phyloP scores from a whole-genome alignment of 2,329 filamentous ascomycete genomes.

The Monilinia fructicola region DNA sequence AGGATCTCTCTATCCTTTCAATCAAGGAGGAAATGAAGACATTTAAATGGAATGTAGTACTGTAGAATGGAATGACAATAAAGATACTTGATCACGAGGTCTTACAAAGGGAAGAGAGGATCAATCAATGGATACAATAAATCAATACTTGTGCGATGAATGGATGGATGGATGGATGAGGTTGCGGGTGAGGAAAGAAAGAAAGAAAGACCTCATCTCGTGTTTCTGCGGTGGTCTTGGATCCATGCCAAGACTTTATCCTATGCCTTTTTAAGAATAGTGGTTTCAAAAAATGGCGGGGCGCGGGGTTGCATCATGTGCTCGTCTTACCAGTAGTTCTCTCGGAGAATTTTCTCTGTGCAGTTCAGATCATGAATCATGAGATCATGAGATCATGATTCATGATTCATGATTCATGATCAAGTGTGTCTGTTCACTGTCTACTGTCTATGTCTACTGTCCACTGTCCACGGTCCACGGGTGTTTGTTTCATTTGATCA shows the following conservation, averaged over 20 bases:
- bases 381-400: too few species aligned
- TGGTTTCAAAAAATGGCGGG: neutral
- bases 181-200: too few species aligned
- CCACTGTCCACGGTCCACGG: too few species aligned
- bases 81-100: constrained; percentile 5
- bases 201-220: constrained; percentile 2
- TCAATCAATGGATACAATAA: neutral
- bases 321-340: too few species aligned
- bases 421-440: too few species aligned
- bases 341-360: neutral
- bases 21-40: constrained; percentile 16
- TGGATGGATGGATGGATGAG: neutral
- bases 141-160: neutral
- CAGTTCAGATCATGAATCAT: too few species aligned
- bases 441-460: too few species aligned
- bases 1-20: neutral
- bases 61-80: neutral
- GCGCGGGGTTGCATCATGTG: constrained; percentile 3
- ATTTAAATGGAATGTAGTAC: constrained; percentile 8
- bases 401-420: too few species aligned
- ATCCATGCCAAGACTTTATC: neutral
- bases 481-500: too few species aligned
- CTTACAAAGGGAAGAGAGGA: neutral
- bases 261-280: neutral
- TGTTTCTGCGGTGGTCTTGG: neutral